Evolutionary conservation across 176 grass and related monocot species (phyloP), one percentile per base, ranked within the genome.

Genomic region (Paspalum notatum): DNA sequence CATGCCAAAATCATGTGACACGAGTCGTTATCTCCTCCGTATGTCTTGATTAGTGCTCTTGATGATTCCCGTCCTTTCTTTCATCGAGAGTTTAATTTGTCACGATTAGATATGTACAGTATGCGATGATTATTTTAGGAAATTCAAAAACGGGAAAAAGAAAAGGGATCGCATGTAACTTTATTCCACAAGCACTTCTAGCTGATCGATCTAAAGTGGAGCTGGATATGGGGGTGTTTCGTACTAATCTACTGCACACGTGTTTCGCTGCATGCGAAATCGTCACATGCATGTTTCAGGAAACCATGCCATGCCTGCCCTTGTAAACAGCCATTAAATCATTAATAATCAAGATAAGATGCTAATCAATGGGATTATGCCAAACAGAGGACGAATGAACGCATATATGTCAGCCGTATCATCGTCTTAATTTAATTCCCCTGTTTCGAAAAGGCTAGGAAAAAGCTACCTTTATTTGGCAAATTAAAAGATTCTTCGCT

Each of bases 1-100:
- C 72, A 72, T 66, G 48, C 64, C 87, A 82, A 85, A 51, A 89
- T 81, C 82, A 77, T 85, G 83, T 89, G 87, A 82, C 82, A 81
- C 9, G 78, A 40, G 77, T 89, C 82, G 8, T 71, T 66, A 43
- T 85, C 87, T 32, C 76, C 64, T 49, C 25, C 42, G 1, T 65
- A 9, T 81, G 8, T 50, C 14, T n/a, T 50, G 13, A 43, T 16
- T 14, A 25, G 22, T 12, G 17, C n/a, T 12, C 32, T 48, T 49
- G 42, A 52, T 45, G 1, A 52, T 64, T 26, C 43, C 3, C 2
- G 62, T 42, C n/a, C 24, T 17, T 9, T 61, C 2, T 6, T 39
- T 60, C 66, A 50, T 37, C 59, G 5, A 22, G 25, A 43, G 21
- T 53, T 78, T n/a, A n/a, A n/a, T n/a, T 79, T n/a, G 14, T 14